These are phyloP conservation scores for Dioscorea zingiberensis DNA, from an alignment of 106 monocot species.

Conservation along the genomic window DNA sequence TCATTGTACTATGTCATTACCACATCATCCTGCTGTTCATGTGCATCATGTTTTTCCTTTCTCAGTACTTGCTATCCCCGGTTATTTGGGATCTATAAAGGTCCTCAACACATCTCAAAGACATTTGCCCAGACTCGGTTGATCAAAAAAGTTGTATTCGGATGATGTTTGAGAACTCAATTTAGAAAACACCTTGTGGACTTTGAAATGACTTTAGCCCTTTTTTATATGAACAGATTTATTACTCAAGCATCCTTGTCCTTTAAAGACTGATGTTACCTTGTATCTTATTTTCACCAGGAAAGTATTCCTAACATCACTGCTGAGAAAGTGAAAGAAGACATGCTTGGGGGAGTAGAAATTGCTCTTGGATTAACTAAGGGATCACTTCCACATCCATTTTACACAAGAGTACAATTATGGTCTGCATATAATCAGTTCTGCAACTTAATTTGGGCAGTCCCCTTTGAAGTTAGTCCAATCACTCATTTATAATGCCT, in stretches of 20 bases:
- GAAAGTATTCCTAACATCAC: conserved; percentile 82
- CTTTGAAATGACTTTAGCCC: too few relatives aligned
- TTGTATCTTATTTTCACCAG: conserved; percentile 24
- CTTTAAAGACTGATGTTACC: too few relatives aligned
- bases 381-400: conserved; percentile 52
- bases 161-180: too few relatives aligned
- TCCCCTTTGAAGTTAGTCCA: neutral
- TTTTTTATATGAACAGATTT: too few relatives aligned
- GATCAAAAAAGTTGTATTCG: too few relatives aligned
- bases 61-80: neutral
- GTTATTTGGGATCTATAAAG: too few relatives aligned
- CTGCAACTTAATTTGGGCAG: neutral
- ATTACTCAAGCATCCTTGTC: too few relatives aligned
- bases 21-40: neutral
- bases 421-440: conserved; percentile 32
- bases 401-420: conserved; percentile 77
- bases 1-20: too few relatives aligned
- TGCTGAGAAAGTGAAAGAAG: conserved; percentile 72
- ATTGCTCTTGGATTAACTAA: conserved; percentile 71
- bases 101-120: too few relatives aligned
- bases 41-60: neutral
- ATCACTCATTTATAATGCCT: neutral
- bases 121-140: too few relatives aligned
- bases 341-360: conserved; percentile 84
- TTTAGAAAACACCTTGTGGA: too few relatives aligned